Conservation (phyloP, 2,329 filamentous ascomycete genomes). For the Fusarium caatingaense region DNA sequence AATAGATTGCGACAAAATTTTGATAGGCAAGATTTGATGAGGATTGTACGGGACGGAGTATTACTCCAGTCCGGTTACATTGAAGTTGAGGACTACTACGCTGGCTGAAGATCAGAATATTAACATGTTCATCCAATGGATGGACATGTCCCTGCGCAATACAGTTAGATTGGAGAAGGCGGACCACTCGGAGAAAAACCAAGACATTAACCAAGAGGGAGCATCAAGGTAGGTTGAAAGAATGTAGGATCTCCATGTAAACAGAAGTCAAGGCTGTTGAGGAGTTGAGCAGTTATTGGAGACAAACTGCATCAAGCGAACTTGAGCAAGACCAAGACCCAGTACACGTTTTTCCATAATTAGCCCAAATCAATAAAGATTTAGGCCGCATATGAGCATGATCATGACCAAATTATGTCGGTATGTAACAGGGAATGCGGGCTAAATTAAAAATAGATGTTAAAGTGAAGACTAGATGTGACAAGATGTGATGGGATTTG, state of each 20-base stretch:
- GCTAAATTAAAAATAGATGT: conserved; percentile 54
- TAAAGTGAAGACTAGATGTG: conserved; percentile 29
- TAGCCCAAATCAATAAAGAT: conserved; percentile 32
- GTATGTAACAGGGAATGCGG: conserved; percentile 36
- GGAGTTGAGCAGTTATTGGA: conserved; percentile 18
- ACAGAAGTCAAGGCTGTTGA: conserved; percentile 23
- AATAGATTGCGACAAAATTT: background rate
- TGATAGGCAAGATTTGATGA: background rate
- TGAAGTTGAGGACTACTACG: conserved; percentile 7
- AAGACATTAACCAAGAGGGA: background rate
- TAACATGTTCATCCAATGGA: background rate
- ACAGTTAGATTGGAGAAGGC: conserved; percentile 22
- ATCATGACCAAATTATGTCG: conserved; percentile 37
- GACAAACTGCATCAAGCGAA: conserved; percentile 22
- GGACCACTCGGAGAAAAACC: conserved; percentile 28
- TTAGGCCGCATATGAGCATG: conserved; percentile 23
- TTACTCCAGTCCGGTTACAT: conserved; percentile 5
- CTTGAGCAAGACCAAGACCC: background rate
- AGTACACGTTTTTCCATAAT: conserved; percentile 40
- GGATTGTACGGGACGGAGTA: background rate
- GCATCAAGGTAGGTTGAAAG: conserved; percentile 31
- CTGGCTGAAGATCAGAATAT: conserved; percentile 15
- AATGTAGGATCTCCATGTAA: conserved; percentile 11
- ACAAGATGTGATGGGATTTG: conserved; percentile 38
- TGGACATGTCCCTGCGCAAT: conserved; percentile 17